Conservation (phyloP, 2,329 filamentous ascomycete genomes). For the Fusarium fujikuroi region DNA sequence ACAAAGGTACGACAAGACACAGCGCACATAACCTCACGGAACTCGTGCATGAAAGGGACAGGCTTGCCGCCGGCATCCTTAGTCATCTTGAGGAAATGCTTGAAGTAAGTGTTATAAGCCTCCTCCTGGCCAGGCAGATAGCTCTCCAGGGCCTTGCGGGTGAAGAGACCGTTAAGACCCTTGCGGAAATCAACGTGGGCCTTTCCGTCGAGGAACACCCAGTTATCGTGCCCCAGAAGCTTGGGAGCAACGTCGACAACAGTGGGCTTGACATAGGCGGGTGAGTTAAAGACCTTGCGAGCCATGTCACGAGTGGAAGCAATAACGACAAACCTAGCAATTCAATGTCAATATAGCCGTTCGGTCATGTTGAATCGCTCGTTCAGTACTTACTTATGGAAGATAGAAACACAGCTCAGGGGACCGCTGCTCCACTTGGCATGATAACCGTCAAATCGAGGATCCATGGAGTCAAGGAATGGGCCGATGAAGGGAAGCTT, state of each 20-base stretch:
- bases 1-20: slow-evolving; percentile 97
- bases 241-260: slow-evolving; percentile 96
- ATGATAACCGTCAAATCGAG: slow-evolving; percentile 90
- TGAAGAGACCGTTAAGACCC: slow-evolving; percentile 94
- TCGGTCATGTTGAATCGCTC: background rate
- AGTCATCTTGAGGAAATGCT: slow-evolving; percentile 80
- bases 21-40: slow-evolving; percentile 95
- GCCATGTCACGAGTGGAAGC: slow-evolving; percentile 95
- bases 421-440: slow-evolving; percentile 92
- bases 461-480: slow-evolving; percentile 90
- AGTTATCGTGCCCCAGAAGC: slow-evolving; percentile 90
- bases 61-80: slow-evolving; percentile 77
- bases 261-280: slow-evolving; percentile 90
- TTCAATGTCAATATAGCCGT: slow-evolving; percentile 11
- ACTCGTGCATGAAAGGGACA: slow-evolving; percentile 87
- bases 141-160: slow-evolving; percentile 83
- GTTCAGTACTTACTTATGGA: slow-evolving; percentile 83
- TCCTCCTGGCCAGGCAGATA: slow-evolving; percentile 95
- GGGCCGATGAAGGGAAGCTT: slow-evolving; percentile 94
- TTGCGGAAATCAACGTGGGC: slow-evolving; percentile 97
- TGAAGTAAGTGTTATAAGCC: slow-evolving; percentile 88
- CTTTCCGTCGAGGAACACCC: slow-evolving; percentile 97
- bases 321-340: slow-evolving; percentile 89
- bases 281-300: slow-evolving; percentile 96
- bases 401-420: slow-evolving; percentile 96